Evolutionary conservation across 306 rosid genomes (phyloP).

Genomic region (Sphenostylis stenocarpa): DNA sequence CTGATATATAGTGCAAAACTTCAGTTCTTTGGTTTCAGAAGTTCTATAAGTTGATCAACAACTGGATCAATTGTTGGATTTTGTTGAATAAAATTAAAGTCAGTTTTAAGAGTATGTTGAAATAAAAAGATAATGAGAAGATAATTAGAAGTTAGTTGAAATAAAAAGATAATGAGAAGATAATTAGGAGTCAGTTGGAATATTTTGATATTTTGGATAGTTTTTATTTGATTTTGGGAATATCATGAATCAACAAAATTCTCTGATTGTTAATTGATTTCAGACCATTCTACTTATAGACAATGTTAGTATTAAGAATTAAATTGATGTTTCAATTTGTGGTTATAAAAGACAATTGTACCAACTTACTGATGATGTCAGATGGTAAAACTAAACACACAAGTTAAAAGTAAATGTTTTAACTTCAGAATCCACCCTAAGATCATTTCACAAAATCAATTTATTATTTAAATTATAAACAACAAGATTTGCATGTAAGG

Average conservation of each 20-base stretch:
- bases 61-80: too few species aligned
- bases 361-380: not conserved
- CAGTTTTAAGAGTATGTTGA: too few species aligned
- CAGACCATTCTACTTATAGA: slow-evolving; percentile 47
- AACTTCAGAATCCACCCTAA: not conserved
- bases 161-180: too few species aligned
- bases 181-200: too few species aligned
- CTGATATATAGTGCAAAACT: slow-evolving; percentile 14
- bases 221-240: too few species aligned
- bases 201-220: too few species aligned
- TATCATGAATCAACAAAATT: slow-evolving; percentile 71
- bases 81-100: too few species aligned
- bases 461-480: not conserved
- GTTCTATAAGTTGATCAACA: slow-evolving; percentile 61
- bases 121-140: too few species aligned
- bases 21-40: slow-evolving; percentile 48
- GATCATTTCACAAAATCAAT: not conserved
- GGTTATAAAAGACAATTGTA: not conserved
- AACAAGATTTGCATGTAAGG: not conserved
- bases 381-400: not conserved
- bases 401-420: not conserved
- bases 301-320: not conserved
- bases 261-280: slow-evolving; percentile 53
- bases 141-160: too few species aligned
- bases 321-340: not conserved